These are phyloP conservation scores for Ascochyta koolunga DNA, from an alignment of 2,329 filamentous ascomycete species.

Conservation along the genomic window DNA sequence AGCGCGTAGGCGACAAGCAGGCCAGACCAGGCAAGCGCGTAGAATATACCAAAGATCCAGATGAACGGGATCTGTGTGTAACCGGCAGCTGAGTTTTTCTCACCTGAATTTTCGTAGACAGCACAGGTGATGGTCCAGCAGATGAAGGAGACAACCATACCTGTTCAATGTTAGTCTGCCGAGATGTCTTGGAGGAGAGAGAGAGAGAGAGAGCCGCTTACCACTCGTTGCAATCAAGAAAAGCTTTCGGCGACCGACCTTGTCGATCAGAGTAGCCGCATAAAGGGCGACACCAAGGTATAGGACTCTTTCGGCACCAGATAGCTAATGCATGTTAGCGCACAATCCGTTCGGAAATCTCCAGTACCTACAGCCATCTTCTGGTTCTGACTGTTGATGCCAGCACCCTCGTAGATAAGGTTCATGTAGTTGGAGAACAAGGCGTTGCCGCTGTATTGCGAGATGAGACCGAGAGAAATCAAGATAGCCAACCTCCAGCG, in stretches of 20 bases:
- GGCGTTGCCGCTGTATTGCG: slow-evolving; percentile 71
- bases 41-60: slow-evolving; percentile 59
- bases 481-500: slow-evolving; percentile 68
- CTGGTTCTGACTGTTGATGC: slow-evolving; percentile 57
- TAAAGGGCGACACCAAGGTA: slow-evolving; percentile 62
- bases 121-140: slow-evolving; percentile 47
- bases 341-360: too few species aligned
- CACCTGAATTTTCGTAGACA: slow-evolving; percentile 36
- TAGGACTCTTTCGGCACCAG: slow-evolving; percentile 63
- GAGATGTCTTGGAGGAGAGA: neutral
- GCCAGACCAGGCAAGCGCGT: slow-evolving; percentile 64
- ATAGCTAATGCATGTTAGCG: slow-evolving; percentile 19
- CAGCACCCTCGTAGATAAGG: slow-evolving; percentile 65
- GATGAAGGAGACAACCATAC: slow-evolving; percentile 44
- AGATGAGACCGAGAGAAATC: slow-evolving; percentile 69
- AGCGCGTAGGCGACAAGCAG: slow-evolving; percentile 61
- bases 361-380: slow-evolving; percentile 49
- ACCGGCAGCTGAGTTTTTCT: slow-evolving; percentile 44
- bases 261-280: slow-evolving; percentile 63
- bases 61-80: slow-evolving; percentile 58
- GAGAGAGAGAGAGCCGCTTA: neutral
- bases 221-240: slow-evolving; percentile 55
- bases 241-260: slow-evolving; percentile 61
- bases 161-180: neutral
- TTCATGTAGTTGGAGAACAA: slow-evolving; percentile 71